A percentile compares a stretch with the other conserved stretches of the same genome.
phyloP scores from a whole-genome alignment of 345 rosid genomes.

The Lagerstroemia speciosa region DNA sequence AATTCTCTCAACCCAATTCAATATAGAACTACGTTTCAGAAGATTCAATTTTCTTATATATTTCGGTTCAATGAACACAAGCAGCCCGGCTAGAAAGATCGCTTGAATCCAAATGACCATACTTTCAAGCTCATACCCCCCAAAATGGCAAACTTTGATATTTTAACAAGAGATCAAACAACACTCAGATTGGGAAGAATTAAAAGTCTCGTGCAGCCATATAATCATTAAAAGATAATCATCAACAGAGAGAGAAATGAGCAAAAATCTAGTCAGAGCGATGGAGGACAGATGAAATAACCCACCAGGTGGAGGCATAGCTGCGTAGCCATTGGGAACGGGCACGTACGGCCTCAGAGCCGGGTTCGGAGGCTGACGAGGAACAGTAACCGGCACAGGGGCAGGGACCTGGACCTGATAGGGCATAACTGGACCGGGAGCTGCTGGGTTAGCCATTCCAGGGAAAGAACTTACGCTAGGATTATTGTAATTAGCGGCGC shows the following conservation, averaged over 20 bases:
- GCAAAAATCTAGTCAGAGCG: neutral
- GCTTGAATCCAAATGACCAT: neutral
- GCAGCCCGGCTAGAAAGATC: neutral
- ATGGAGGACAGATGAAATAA: constrained; percentile 21
- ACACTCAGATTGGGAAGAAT: neutral
- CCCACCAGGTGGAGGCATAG: constrained; percentile 86
- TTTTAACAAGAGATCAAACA: neutral
- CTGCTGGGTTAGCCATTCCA: constrained; percentile 37
- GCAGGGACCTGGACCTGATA: constrained; percentile 57
- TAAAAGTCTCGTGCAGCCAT: neutral
- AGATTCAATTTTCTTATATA: neutral
- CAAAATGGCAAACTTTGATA: neutral
- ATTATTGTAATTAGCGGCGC: constrained; percentile 31
- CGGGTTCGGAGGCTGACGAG: constrained; percentile 43
- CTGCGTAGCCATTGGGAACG: constrained; percentile 71
- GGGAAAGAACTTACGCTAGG: constrained; percentile 52
- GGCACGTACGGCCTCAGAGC: constrained; percentile 47
- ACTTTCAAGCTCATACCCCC: neutral
- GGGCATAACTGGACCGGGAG: constrained; percentile 32
- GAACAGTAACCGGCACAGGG: no score
- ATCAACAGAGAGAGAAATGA: neutral
- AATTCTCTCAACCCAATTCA: constrained; percentile 16
- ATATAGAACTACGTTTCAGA: neutral
- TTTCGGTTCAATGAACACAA: neutral
- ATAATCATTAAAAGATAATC: neutral